Percentiles rank a stretch among this genome's conserved stretches.
Evolutionary conservation across 2,329 filamentous ascomycete species (phyloP).

Genomic region (Ascochyta fabae): DNA sequence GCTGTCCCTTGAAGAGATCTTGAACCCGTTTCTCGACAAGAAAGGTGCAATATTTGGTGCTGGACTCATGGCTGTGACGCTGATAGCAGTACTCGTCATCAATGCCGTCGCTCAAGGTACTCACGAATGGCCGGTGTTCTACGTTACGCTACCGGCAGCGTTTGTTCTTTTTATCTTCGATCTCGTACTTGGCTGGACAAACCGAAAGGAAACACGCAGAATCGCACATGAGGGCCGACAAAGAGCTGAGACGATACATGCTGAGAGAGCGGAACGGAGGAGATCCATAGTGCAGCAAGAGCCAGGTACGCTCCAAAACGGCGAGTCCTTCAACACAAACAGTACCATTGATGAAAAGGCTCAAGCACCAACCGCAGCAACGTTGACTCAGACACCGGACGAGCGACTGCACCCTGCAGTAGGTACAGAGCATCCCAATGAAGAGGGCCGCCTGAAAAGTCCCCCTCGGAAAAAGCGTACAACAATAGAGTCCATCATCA

Average conservation of each 20-base stretch:
- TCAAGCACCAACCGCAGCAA: conserved; percentile 1
- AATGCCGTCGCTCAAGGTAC: conserved; percentile 65
- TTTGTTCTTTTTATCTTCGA: conserved; percentile 74
- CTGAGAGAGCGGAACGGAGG: conserved; percentile 39
- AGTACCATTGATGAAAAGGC: conserved; percentile 21
- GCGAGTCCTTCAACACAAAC: conserved; percentile 4
- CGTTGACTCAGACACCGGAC: conserved; percentile 7
- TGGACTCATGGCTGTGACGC: conserved; percentile 69
- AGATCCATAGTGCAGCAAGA: conserved; percentile 21
- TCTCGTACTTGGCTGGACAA: conserved; percentile 66
- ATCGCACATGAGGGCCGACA: conserved; percentile 64
- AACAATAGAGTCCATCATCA: conserved; percentile 61
- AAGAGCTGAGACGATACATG: conserved; percentile 55
- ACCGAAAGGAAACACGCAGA: conserved; percentile 67
- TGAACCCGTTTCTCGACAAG: conserved; percentile 77
- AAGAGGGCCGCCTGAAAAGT: background rate
- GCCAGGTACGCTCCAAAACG: conserved; percentile 10
- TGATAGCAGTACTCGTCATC: conserved; percentile 69
- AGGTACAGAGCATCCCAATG: background rate
- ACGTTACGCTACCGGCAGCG: conserved; percentile 72
- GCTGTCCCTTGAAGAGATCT: conserved; percentile 72
- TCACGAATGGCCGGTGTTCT: conserved; percentile 67
- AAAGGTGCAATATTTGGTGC: conserved; percentile 69
- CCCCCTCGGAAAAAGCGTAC: conserved; percentile 24
- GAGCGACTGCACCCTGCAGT: background rate